Conservation (phyloP, 176 grass and related monocot species). For the Cenchrus fungigraminus region DNA sequence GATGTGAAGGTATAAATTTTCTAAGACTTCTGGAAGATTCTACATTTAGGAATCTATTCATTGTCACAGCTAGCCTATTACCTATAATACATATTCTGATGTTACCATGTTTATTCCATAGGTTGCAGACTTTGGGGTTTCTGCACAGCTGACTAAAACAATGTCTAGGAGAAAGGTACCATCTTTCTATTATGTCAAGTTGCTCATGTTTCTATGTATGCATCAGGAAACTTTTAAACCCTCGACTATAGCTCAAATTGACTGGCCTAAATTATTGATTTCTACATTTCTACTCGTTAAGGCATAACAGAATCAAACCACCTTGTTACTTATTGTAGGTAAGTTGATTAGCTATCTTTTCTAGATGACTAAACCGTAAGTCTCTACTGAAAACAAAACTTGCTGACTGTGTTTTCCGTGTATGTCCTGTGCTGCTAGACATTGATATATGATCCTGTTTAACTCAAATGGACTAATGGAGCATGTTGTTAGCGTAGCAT, state of each 20-base stretch:
- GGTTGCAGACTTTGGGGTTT: conserved; percentile 99
- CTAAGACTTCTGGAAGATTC: conserved; percentile 4
- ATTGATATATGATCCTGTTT: not conserved
- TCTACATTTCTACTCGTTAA: conserved; percentile 28
- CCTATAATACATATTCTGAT: conserved; percentile 20
- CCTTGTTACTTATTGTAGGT: not conserved
- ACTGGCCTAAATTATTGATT: conserved; percentile 13
- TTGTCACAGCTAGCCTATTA: not conserved
- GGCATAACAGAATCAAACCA: not conserved
- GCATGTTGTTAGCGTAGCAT: not conserved
- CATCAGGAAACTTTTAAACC: not conserved
- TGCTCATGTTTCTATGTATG: conserved; percentile 32
- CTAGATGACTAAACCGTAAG: not conserved
- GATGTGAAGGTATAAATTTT: conserved; percentile 91
- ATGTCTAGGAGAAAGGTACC: conserved; percentile 99
- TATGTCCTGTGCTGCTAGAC: conserved; percentile 15
- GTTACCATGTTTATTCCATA: conserved; percentile 41
- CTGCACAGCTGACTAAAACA: conserved; percentile 98
- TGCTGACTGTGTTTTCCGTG: not conserved
- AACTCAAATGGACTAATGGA: not conserved
- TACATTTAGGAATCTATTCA: conserved; percentile 26
- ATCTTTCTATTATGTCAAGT: conserved; percentile 11
- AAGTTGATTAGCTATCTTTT: not conserved
- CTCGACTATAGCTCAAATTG: conserved; percentile 5
- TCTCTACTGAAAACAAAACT: conserved; percentile 16